Evolutionary conservation across 2,329 filamentous ascomycete species (phyloP).

Genomic region (Fusarium staphyleae): DNA sequence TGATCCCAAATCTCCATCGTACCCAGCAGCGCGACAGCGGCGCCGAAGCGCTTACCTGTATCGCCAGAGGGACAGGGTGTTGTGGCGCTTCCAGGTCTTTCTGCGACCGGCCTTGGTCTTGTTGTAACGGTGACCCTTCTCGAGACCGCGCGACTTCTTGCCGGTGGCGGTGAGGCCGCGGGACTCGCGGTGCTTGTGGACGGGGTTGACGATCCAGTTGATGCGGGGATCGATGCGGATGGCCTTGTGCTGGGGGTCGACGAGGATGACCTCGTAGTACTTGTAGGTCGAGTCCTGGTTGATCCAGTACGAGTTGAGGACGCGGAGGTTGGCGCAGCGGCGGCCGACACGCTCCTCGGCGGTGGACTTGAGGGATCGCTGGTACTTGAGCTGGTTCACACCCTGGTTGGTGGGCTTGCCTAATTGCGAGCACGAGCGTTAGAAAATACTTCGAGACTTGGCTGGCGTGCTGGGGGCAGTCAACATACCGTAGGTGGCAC

Average conservation of each 20-base stretch:
- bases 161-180: conserved; percentile 97
- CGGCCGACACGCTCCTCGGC: conserved; percentile 99
- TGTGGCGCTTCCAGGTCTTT: conserved; percentile 99
- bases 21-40: conserved; percentile 17
- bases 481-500: conserved; percentile 93
- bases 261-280: conserved; percentile 99
- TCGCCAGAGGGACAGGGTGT: conserved; percentile 98
- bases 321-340: conserved; percentile 97
- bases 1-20: conserved; percentile 31
- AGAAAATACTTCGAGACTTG: conserved; percentile 14
- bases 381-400: conserved; percentile 99
- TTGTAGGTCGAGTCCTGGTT: conserved; percentile 99
- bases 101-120: conserved; percentile 96
- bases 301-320: conserved; percentile 99
- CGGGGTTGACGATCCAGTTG: conserved; percentile 99
- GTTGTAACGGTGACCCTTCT: conserved; percentile 99
- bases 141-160: conserved; percentile 99
- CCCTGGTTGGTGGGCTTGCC: conserved; percentile 99
- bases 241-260: conserved; percentile 99
- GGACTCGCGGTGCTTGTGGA: conserved; percentile 99
- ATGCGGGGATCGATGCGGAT: conserved; percentile 99
- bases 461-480: not conserved
- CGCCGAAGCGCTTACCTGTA: conserved; percentile 75
- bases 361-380: conserved; percentile 96
- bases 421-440: conserved; percentile 50